Evolutionary conservation across 2,329 filamentous ascomycete species (phyloP), one percentile per base, ranked within the genome.

Genomic region (Cyphellophora europaea): DNA sequence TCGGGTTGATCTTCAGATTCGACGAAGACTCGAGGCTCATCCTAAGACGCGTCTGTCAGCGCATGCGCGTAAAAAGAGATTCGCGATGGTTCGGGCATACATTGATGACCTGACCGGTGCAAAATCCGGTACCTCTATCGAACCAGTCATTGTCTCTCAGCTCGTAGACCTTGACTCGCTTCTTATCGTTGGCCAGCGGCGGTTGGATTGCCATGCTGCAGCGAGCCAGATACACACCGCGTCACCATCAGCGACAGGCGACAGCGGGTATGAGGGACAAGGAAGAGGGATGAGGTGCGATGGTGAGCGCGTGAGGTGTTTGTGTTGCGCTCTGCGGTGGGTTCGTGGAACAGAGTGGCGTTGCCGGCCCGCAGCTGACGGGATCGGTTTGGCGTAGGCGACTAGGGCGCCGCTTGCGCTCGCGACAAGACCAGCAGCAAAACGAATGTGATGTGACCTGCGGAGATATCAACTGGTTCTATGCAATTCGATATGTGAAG

Each of bases 141-240:
- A 89, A 95, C 91, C 91, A 98, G 76, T 96, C 91, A 72, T 93
- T 94, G 65, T 94, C 87, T 61, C 85, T 86, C 53, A 98, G 74
- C 69, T 96, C 91, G 63, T 98, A 98, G 58, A 98, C 91, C 71
- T 98, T 98, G 63, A 96, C 91, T 71, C 91, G 57, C 53, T 66
- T 67, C 53, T 62, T 65, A 57, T 66, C 65, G 54, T 63, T 62
- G 51, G 63, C 56, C 48, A 62, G 57, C 51, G 63, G 61, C 48
- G 61, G 53, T 49, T 62, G 61, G 57, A 63, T 56, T 53, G 64
- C 62, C 65, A 66, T 69, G 25, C 27, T 36, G 36, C 33, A 32
- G 30, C 29, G 37, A 19, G 11, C 23, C 25, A 33, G 25, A 19
- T 21, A 34, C 8, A 25, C 21, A 32, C 29, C 29, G 39, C 31